Evolutionary conservation across 139 green algal species (phyloP), one percentile per base, ranked within the genome.

Genomic region (Yamagishiella unicocca): DNA sequence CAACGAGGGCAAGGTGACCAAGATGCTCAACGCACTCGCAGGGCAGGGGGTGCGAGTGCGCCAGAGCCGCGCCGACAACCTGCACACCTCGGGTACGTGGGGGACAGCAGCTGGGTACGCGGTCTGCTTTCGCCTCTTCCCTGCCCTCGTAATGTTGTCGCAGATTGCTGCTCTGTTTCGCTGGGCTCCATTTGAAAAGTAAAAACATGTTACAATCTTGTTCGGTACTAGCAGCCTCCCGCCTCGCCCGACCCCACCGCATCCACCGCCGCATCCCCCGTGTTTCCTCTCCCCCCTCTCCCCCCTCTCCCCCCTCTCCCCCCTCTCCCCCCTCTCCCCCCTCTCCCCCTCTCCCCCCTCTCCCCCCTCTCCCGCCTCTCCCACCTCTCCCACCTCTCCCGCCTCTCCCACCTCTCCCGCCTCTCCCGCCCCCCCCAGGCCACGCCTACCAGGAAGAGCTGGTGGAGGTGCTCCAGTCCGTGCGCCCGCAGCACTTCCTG

Each of bases 401-500:
- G n/a, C n/a, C 64, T 29, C 19, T 29, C 45, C 81, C 4, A 3
- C 64, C 53, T 7, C 31, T 35, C 19, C n/a, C 12, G 46, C 46
- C 2, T 12, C 19, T 4, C 67, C 43, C 33, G 4, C 61, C 76
- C 19, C 50, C 46, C 27, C 92, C 94, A 82, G 95, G 95, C 12
- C 95, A 97, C 78, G 96, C 95, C 1, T 98, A 97, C 75, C 93
- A 95, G 70, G 96, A 94, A 85, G 92, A 97, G 93, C 83, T 93
- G 87, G 90, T 95, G 88, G 97, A 99, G 94, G 89, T 99, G 43
- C 86, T 99, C 78, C 90, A 93, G 22, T 90, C 96, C 27, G 94
- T 99, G 21, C 97, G 98, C 88, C 98, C 98, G 24, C 96, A 99
- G 92, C 96, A 99, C 93, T 99, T 99, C 87, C 89, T 99, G 84